Evolutionary conservation across 2,329 filamentous ascomycete species (phyloP).

Genomic region (Phaeosphaeriaceae sp.): DNA sequence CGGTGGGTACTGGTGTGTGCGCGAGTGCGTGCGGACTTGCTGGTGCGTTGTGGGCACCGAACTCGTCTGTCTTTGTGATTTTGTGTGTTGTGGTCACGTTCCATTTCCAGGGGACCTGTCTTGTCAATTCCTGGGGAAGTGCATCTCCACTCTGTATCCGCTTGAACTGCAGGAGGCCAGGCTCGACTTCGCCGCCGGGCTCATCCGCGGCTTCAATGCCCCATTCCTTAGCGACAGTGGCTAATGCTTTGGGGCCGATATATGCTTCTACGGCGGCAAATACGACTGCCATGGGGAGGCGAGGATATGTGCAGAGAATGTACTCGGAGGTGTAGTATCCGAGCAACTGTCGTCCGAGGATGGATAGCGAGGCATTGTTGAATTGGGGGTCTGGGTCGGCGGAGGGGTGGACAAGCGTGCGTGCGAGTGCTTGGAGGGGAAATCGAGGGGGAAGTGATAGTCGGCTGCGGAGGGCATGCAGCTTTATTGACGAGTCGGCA

Average conservation of each 20-base stretch:
- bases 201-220: slow-evolving; percentile 87
- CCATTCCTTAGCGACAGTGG: slow-evolving; percentile 81
- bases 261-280: slow-evolving; percentile 88
- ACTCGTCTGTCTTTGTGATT: slow-evolving; percentile 83
- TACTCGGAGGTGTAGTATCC: slow-evolving; percentile 89
- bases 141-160: slow-evolving; percentile 46
- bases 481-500: slow-evolving; percentile 80
- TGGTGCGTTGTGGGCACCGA: slow-evolving; percentile 68
- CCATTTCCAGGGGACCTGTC: slow-evolving; percentile 44
- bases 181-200: slow-evolving; percentile 90
- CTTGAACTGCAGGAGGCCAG: slow-evolving; percentile 84
- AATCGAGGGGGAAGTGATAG: slow-evolving; percentile 81
- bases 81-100: slow-evolving; percentile 65
- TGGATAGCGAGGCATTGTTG: slow-evolving; percentile 87
- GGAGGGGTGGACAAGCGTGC: slow-evolving; percentile 83
- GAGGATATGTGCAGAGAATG: slow-evolving; percentile 87
- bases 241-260: slow-evolving; percentile 75
- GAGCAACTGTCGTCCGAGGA: slow-evolving; percentile 82
- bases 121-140: slow-evolving; percentile 31
- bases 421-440: slow-evolving; percentile 83
- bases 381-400: slow-evolving; percentile 80
- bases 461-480: slow-evolving; percentile 89
- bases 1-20: slow-evolving; percentile 47
- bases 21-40: slow-evolving; percentile 31
- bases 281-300: slow-evolving; percentile 85